Conservation (phyloP, 768 basidiomycete species). For the Pilatotrama ljubarskyi region DNA sequence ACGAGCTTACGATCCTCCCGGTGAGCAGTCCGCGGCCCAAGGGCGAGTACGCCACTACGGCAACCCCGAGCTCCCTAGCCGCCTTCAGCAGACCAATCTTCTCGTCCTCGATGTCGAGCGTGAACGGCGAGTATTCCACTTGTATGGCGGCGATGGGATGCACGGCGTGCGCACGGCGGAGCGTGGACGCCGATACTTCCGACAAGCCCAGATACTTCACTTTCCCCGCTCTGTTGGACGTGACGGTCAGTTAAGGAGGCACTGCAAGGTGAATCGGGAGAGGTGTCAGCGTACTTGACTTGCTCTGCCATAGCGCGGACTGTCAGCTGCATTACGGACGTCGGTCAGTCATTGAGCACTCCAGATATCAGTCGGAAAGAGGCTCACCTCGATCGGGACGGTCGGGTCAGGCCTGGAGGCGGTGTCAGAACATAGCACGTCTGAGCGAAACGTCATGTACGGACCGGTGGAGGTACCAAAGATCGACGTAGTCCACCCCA, state of each 20-base stretch:
- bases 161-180: conserved; percentile 34
- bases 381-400: conserved; percentile 27
- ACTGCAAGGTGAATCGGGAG: too few species aligned
- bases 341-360: too few species aligned
- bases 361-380: too few species aligned
- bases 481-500: conserved; percentile 39
- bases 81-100: conserved; percentile 41
- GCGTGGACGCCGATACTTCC: conserved; percentile 28
- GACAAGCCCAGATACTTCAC: conserved; percentile 33
- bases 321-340: conserved; percentile 6
- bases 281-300: conserved; percentile 23
- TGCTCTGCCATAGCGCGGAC: conserved; percentile 31
- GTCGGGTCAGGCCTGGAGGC: conserved; percentile 23
- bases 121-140: conserved; percentile 48
- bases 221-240: conserved; percentile 31
- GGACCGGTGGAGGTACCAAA: conserved; percentile 43
- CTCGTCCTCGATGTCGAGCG: conserved; percentile 45
- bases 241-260: neutral
- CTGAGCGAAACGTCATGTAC: neutral
- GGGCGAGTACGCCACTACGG: conserved; percentile 47
- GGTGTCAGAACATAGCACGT: conserved; percentile 16
- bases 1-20: conserved; percentile 31
- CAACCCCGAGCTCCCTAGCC: conserved; percentile 44
- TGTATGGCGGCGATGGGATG: conserved; percentile 47
- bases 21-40: conserved; percentile 34